These are phyloP conservation scores for Spergularia azorica DNA, from an alignment of 179 eudicot genomes.

Conservation along the genomic window DNA sequence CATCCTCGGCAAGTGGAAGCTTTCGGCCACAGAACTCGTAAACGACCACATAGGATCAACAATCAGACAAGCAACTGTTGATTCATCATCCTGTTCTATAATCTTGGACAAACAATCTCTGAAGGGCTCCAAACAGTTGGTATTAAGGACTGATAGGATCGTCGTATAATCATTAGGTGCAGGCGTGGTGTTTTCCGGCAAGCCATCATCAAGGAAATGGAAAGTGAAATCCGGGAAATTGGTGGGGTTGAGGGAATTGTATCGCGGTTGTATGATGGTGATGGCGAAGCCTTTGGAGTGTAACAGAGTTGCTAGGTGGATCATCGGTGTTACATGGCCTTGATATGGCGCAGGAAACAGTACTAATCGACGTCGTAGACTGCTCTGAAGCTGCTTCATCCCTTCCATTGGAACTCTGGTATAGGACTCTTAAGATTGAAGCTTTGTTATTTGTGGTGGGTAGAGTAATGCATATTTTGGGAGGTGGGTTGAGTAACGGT, in stretches of 20 bases:
- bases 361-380: conserved; percentile 16
- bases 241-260: conserved; percentile 22
- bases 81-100: background rate
- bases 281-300: conserved; percentile 32
- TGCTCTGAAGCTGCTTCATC: background rate
- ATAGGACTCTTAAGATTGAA: background rate
- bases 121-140: conserved; percentile 26
- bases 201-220: conserved; percentile 23
- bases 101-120: conserved; percentile 23
- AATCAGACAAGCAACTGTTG: conserved; percentile 29
- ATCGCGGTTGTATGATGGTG: conserved; percentile 27
- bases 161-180: conserved; percentile 1
- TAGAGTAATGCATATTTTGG: background rate
- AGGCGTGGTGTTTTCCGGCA: conserved; percentile 1
- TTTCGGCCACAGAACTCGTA: conserved; percentile 19
- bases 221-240: conserved; percentile 29
- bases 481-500: no score
- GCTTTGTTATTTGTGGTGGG: no score
- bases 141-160: conserved; percentile 10
- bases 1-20: conserved; percentile 25
- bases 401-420: conserved; percentile 13
- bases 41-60: conserved; percentile 33
- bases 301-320: conserved; percentile 32
- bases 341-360: conserved; percentile 30
- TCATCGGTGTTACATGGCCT: conserved; percentile 36